phyloP scores from a whole-genome alignment of 78 protist species.

The Protostelium mycophagum region DNA sequence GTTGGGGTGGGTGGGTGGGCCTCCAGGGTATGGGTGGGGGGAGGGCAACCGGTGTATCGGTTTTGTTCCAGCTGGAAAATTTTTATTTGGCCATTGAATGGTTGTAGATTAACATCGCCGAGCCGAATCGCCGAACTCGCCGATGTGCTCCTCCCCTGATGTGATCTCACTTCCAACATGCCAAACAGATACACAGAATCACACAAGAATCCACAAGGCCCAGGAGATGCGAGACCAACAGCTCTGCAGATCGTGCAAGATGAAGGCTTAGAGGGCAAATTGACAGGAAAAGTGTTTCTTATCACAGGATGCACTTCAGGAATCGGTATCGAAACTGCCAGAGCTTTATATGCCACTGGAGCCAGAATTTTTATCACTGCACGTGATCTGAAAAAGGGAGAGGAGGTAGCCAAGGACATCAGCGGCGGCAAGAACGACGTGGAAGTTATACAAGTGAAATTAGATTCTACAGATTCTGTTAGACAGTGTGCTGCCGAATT shows the following conservation, averaged over 20 bases:
- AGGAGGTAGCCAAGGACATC: background rate
- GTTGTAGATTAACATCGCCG: background rate
- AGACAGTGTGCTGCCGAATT: background rate
- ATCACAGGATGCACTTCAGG: background rate
- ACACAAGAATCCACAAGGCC: background rate
- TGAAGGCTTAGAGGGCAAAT: background rate
- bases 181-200: background rate
- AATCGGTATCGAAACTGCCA: background rate
- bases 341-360: background rate
- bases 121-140: background rate
- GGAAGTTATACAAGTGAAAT: background rate
- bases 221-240: background rate
- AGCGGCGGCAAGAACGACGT: background rate
- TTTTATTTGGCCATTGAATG: background rate
- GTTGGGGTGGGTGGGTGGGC: too few species aligned
- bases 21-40: too few species aligned
- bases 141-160: background rate
- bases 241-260: background rate
- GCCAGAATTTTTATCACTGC: background rate
- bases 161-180: background rate
- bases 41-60: too few species aligned
- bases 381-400: background rate
- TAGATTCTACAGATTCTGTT: background rate
- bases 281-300: background rate
- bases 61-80: too few species aligned